Evolutionary conservation across 1,139 yeast species (phyloP).

Genomic region (Candida sanyaensis): DNA sequence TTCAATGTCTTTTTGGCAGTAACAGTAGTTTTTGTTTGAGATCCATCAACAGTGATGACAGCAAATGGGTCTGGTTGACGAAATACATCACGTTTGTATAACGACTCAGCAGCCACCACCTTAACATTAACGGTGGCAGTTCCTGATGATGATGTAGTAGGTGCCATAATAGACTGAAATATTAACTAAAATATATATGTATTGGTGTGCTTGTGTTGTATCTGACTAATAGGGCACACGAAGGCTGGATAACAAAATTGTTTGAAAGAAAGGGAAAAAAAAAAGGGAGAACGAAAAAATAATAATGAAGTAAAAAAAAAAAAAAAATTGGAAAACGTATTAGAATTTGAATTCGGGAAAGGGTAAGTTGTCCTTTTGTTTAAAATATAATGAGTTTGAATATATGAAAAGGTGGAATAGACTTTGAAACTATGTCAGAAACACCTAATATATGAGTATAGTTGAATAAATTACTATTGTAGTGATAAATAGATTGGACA

Average conservation of each 20-base stretch:
- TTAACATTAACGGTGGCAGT: slow-evolving; percentile 57
- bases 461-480: no score
- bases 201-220: not conserved
- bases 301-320: not conserved
- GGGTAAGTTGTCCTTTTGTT: not conserved
- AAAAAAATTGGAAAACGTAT: not conserved
- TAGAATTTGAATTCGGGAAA: not conserved
- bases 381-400: no score
- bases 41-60: slow-evolving; percentile 93
- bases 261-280: not conserved
- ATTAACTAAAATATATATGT: not conserved
- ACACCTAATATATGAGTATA: no score
- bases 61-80: slow-evolving; percentile 98
- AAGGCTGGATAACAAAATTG: slow-evolving; percentile 1
- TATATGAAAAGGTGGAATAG: no score
- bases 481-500: no score
- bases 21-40: slow-evolving; percentile 91
- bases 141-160: slow-evolving; percentile 9
- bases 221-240: not conserved
- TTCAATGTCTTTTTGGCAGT: slow-evolving; percentile 92
- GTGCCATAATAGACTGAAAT: slow-evolving; percentile 1
- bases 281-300: slow-evolving; percentile 3
- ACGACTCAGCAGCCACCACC: slow-evolving; percentile 94
- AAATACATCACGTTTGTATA: slow-evolving; percentile 92
- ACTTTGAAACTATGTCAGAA: no score